Base-by-base conservation (phyloP, 192 early-diverging fungal species). In the Coemansia sp. region DNA sequence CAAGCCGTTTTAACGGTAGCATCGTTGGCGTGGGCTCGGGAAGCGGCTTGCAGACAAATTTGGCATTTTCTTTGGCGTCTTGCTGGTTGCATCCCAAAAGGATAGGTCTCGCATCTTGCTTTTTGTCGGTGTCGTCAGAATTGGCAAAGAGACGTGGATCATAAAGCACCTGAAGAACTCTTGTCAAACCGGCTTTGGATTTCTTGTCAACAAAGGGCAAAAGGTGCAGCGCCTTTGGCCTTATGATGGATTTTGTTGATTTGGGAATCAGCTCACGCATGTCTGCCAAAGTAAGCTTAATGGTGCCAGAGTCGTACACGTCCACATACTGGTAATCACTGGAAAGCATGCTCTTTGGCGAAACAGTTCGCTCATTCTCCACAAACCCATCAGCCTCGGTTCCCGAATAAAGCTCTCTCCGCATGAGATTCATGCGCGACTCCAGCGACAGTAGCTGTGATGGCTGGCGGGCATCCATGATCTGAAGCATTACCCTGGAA, bases 381-480 rank as follows among this genome's bases (percentile, higher is more conserved):
- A 39, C 41, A 59, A 44, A 44, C 4, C 37, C 47, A 13, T 49
- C 86, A 72, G n/a, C 4, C 32, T 83, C 81, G 7, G 88, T 49
- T 39, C 85, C 85, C 16, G 86, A 89, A 53, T 89, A 75, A 61
- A 91, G 77, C 49, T 68, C 54, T 12, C 68, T 70, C 26, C 87
- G 76, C 72, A 93, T 88, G n/a, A 85, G 61, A n/a, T 50, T 65
- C 89, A 93, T 90, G 18, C 92, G 79, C 63, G 86, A 50, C 5
- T 81, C 73, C 32, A 89, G 68, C 21, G 89, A 77, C 52, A 86
- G 84, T 32, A 89, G 85, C 65, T 90, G 89, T 10, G 77, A 71
- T 2, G 82, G 72, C 41, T 63, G 75, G 39, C 85, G 84, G 2
- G 84, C 78, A 69, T 94, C 89, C 42, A 90, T 87, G 58, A 90